Conservation (phyloP, 1,139 yeast genomes). For the Suhomyces kunorum region DNA sequence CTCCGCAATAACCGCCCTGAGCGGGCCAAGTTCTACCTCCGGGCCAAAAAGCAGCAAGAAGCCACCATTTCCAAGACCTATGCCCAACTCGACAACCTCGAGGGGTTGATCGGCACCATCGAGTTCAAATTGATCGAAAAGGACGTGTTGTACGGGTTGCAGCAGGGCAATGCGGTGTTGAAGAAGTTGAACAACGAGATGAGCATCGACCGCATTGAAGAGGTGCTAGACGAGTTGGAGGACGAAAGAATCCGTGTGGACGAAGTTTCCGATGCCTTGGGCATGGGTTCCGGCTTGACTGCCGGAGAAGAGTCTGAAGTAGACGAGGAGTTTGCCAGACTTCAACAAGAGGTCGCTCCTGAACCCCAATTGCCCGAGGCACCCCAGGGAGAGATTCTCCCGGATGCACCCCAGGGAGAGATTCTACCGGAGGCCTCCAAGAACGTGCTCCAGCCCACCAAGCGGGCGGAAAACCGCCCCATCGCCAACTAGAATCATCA, state of each 20-base stretch:
- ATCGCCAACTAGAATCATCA: slow-evolving; percentile 3
- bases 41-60: slow-evolving; percentile 81
- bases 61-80: slow-evolving; percentile 67
- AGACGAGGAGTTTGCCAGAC: slow-evolving; percentile 57
- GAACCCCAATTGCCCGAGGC: slow-evolving; percentile 16
- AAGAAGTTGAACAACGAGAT: slow-evolving; percentile 75
- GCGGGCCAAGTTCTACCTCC: slow-evolving; percentile 68
- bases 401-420: slow-evolving; percentile 22
- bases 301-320: slow-evolving; percentile 64
- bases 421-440: slow-evolving; percentile 13
- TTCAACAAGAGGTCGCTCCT: slow-evolving; percentile 45
- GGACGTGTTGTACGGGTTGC: slow-evolving; percentile 77
- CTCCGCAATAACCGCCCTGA: slow-evolving; percentile 53
- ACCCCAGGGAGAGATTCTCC: slow-evolving; percentile 20
- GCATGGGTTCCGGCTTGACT: slow-evolving; percentile 45
- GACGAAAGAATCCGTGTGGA: slow-evolving; percentile 81
- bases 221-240: slow-evolving; percentile 78
- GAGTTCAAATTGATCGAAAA: slow-evolving; percentile 88
- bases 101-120: slow-evolving; percentile 68
- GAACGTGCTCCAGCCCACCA: slow-evolving; percentile 7
- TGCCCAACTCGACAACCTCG: slow-evolving; percentile 76
- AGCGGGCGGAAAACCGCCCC: neutral
- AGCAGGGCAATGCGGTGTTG: slow-evolving; percentile 77
- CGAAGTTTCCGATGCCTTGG: slow-evolving; percentile 54
- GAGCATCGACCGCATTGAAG: slow-evolving; percentile 77